Percentiles rank a stretch among this genome's conserved stretches.
These are phyloP conservation scores for Tylopilus intermedius DNA, from an alignment of 768 basidiomycete species.

Conservation along the genomic window DNA sequence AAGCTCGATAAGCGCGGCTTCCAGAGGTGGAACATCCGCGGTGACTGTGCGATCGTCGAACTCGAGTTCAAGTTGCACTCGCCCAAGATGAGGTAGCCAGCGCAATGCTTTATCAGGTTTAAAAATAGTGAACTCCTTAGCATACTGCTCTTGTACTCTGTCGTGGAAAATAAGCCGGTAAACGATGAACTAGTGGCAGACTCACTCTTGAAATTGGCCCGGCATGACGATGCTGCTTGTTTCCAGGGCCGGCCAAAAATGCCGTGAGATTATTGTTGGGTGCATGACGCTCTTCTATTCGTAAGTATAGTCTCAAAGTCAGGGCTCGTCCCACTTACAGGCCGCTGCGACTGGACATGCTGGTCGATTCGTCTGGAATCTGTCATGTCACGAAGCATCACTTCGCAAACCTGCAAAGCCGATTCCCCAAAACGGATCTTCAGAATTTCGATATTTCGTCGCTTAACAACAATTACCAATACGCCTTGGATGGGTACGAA, in stretches of 20 bases:
- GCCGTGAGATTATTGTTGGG: slow-evolving; percentile 85
- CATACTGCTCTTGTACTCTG: slow-evolving; percentile 74
- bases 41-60: slow-evolving; percentile 75
- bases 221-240: slow-evolving; percentile 73
- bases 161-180: slow-evolving; percentile 2
- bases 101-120: slow-evolving; percentile 90
- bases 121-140: slow-evolving; percentile 69
- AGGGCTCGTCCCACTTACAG: slow-evolving; percentile 39
- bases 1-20: slow-evolving; percentile 86
- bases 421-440: slow-evolving; percentile 95
- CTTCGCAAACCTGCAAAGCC: slow-evolving; percentile 91
- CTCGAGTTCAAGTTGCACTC: slow-evolving; percentile 73
- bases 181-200: background rate
- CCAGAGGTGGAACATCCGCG: slow-evolving; percentile 77
- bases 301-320: slow-evolving; percentile 5
- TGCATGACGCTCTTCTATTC: slow-evolving; percentile 61
- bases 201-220: slow-evolving; percentile 77
- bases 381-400: slow-evolving; percentile 96
- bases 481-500: background rate
- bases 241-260: slow-evolving; percentile 92
- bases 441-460: slow-evolving; percentile 87
- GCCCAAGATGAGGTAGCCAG: slow-evolving; percentile 88
- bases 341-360: slow-evolving; percentile 73
- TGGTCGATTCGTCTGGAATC: slow-evolving; percentile 88
- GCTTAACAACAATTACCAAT: slow-evolving; percentile 40